Evolutionary conservation across 306 rosid species (phyloP).

Genomic region (Lagenaria siceraria): DNA sequence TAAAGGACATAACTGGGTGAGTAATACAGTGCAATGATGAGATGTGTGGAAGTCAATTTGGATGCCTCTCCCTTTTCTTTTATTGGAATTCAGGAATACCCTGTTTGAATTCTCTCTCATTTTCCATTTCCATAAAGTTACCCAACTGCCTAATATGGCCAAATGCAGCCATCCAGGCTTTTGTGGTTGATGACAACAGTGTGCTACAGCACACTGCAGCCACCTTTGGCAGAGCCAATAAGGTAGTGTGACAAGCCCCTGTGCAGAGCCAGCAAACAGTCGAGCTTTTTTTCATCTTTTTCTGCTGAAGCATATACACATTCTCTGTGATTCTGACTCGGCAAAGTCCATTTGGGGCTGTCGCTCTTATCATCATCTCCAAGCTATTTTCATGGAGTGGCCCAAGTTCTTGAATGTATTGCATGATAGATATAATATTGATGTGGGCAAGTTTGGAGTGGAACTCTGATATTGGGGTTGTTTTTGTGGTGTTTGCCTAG

Average conservation of each 20-base stretch:
- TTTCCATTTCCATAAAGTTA: neutral
- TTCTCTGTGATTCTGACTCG: conserved; percentile 2
- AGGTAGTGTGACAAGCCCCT: conserved; percentile 1
- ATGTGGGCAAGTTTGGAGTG: neutral
- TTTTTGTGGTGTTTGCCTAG: neutral
- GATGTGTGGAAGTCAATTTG: conserved; percentile 3
- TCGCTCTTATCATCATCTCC: conserved; percentile 1
- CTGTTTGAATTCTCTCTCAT: neutral
- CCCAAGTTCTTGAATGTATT: neutral
- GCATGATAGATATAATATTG: neutral
- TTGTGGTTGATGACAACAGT: neutral
- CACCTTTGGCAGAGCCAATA: conserved; percentile 3
- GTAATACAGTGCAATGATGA: neutral
- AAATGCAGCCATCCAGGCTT: neutral
- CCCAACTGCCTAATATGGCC: neutral
- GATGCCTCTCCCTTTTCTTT: neutral
- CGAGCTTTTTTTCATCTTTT: neutral
- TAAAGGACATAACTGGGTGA: neutral
- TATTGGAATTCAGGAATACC: neutral
- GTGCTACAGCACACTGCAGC: neutral
- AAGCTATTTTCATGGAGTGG: neutral
- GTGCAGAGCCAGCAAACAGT: neutral
- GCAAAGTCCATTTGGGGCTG: neutral
- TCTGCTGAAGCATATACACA: neutral
- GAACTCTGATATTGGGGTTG: neutral